Evolutionary conservation across 2,329 filamentous ascomycete species (phyloP).

Genomic region (Akanthomyces dipterigenus): DNA sequence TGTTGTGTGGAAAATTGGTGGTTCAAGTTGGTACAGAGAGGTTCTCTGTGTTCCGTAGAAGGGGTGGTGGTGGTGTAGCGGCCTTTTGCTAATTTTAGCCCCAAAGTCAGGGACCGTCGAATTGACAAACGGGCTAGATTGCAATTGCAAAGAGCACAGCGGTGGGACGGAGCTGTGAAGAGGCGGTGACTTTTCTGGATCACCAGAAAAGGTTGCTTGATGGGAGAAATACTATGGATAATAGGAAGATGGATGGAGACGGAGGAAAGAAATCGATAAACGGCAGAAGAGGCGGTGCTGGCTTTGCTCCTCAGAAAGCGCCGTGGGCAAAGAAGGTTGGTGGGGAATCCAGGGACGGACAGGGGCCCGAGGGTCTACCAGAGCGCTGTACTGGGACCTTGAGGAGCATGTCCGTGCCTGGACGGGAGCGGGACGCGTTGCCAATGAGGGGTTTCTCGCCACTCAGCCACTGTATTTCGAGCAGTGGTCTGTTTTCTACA

Average conservation of each 20-base stretch:
- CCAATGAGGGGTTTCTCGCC: background rate
- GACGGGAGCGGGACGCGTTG: background rate
- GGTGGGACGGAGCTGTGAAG: background rate
- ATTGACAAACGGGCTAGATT: background rate
- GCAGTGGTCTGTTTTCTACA: background rate
- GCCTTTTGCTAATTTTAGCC: conserved; percentile 3
- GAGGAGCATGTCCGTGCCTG: background rate
- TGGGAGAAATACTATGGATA: background rate
- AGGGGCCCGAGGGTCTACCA: background rate
- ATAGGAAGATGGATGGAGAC: background rate
- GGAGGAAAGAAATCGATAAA: background rate
- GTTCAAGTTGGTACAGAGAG: background rate
- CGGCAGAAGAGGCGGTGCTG: background rate
- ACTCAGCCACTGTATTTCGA: background rate
- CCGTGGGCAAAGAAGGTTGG: background rate
- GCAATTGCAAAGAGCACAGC: background rate
- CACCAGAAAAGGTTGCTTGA: background rate
- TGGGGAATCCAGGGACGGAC: background rate
- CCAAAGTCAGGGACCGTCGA: background rate
- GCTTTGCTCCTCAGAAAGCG: background rate
- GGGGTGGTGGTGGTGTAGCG: background rate
- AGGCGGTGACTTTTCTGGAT: background rate
- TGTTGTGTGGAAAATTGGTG: background rate
- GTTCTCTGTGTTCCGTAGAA: background rate
- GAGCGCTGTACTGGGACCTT: background rate